Evolutionary conservation across 2,329 filamentous ascomycete genomes (phyloP), one percentile per base, ranked within the genome.

Genomic region (Bertia moriformis): DNA sequence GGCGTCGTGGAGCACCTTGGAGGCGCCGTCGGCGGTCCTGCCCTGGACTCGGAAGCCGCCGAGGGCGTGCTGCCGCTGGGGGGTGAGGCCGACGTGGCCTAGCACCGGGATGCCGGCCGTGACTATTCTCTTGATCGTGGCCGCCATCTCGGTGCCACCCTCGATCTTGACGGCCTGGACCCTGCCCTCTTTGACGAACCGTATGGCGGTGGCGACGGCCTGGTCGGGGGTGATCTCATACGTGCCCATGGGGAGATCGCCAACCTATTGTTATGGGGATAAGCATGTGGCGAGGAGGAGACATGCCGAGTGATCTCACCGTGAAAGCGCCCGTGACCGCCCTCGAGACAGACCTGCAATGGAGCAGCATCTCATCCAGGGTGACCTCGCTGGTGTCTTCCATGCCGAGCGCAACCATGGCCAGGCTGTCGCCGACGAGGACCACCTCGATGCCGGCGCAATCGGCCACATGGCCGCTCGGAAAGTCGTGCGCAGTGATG

Each of bases 341-440:
- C 39, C 91, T 73, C 17, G 83, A 75, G 13, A 98, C 91, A 38
- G 85, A 91, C 44, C 83, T 78, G 57, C 88, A 95, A 60, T 96
- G 89, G 51, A 96, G 61, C 42, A 98, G 61, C 89, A 98, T 98
- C 54, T 96, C 91, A 38, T 96, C 89, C 39, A 96, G 64, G 14
- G 82, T 54, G 2, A 98, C 73, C 57, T 95, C 88, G 53, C 80
- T 93, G 1, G 91, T 98, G 57, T 96, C 89, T 49, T 89, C 77
- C 84, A 96, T 89, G 22, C 91, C 91, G 43, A 98, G 63, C 0
- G 88, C 87, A 3, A 98, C 91, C 91, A 98, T 96, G 43, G 89
- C 89, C 42, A 96, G 63, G 53, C 86, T 94, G 59, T 96, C 89
- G n/a, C 89, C 89, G 2, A 95, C 88, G 4, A 96, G 71, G 35